Evolutionary conservation across 345 rosid species (phyloP).

Genomic region (Gossypium anomalum): DNA sequence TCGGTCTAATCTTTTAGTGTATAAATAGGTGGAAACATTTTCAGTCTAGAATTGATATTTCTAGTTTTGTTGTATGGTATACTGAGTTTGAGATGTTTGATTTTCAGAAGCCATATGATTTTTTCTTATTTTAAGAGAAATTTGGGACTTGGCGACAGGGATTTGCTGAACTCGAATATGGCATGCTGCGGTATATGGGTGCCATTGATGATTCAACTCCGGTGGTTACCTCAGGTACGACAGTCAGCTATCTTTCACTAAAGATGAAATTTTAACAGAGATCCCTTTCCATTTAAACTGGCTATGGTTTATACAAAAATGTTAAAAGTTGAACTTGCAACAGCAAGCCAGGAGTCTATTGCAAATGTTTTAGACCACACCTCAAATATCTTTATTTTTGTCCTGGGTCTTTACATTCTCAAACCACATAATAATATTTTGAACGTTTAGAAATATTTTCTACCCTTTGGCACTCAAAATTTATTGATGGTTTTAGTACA

Average conservation of each 20-base stretch:
- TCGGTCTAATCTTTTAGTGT: background rate
- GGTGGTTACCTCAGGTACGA: slow-evolving; percentile 62
- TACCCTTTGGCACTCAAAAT: background rate
- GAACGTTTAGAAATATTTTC: background rate
- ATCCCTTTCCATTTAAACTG: background rate
- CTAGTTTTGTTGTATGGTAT: background rate
- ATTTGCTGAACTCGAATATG: slow-evolving; percentile 94
- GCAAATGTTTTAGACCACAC: background rate
- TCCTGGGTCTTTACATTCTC: background rate
- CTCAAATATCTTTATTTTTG: background rate
- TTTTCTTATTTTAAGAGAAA: background rate
- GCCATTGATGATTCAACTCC: slow-evolving; percentile 85
- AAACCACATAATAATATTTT: background rate
- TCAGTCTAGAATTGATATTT: slow-evolving; percentile 6
- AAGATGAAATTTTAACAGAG: background rate
- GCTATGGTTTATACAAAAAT: background rate
- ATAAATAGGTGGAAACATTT: background rate
- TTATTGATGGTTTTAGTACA: background rate
- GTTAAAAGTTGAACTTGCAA: background rate
- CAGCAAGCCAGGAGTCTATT: background rate
- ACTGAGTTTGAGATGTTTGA: background rate
- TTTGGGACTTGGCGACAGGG: slow-evolving; percentile 47
- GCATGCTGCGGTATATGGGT: slow-evolving; percentile 88
- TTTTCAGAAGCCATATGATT: background rate
- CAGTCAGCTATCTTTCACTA: too few species aligned